Percentiles rank a stretch among this genome's conserved stretches.
Evolutionary conservation across 192 early-diverging fungal genomes (phyloP).

Genomic region (Helicostylum pulchrum): DNA sequence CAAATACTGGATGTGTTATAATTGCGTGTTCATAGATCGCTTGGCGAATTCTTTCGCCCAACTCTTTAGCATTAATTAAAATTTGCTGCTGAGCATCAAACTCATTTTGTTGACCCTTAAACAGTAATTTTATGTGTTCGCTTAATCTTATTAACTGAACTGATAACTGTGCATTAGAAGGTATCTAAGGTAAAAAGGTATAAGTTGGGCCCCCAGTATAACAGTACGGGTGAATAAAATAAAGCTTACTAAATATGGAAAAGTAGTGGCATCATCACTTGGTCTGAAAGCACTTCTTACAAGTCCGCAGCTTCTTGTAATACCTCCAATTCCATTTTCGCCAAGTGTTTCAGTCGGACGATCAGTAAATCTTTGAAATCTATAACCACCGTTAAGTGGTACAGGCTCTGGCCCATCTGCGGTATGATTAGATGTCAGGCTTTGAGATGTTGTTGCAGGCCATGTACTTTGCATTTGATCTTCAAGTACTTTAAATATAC

Average conservation of each 20-base stretch:
- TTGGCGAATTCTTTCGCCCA: conserved; percentile 36
- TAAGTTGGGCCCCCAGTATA: too few species aligned
- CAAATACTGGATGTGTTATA: conserved; percentile 47
- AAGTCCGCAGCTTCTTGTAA: conserved; percentile 28
- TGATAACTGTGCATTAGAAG: conserved; percentile 48
- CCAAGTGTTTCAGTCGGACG: conserved; percentile 47
- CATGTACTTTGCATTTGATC: conserved; percentile 46
- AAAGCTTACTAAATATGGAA: conserved; percentile 46
- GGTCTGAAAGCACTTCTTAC: conserved; percentile 55
- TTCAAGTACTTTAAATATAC: conserved; percentile 42
- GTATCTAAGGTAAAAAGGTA: conserved; percentile 34
- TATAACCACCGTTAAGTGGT: conserved; percentile 37
- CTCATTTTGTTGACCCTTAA: background rate
- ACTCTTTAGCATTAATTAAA: conserved; percentile 6
- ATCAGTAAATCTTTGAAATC: conserved; percentile 36
- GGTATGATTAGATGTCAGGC: too few species aligned
- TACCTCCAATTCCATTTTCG: conserved; percentile 42
- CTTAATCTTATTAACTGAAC: conserved; percentile 15
- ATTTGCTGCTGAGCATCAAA: background rate
- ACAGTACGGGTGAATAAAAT: background rate
- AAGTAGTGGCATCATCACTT: conserved; percentile 53
- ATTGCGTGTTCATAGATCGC: conserved; percentile 53
- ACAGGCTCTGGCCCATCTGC: conserved; percentile 19
- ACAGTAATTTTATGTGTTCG: background rate
- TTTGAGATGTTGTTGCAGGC: conserved; percentile 19